Evolutionary conservation across 345 rosid species (phyloP), one percentile per base, ranked within the genome.

Genomic region (Barbarea vulgaris): DNA sequence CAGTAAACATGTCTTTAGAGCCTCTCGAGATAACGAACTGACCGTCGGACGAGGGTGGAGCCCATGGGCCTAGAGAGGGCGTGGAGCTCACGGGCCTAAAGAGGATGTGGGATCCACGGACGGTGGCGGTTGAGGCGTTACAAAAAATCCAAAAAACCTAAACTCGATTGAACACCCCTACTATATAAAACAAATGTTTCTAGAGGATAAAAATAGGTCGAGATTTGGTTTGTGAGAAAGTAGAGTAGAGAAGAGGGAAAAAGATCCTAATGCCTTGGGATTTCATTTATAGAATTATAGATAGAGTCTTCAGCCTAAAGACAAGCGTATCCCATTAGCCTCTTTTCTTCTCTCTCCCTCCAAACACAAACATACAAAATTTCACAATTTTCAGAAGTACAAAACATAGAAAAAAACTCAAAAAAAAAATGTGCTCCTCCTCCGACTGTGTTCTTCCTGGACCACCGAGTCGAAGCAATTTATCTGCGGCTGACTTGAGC

Each of bases 401-500:
- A 28, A 41, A 28, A 10, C 7, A 21, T 63, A 1, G n/a, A 25
- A 53, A 53, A 15, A 30, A 64, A 10, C 3, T 28, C 30, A 28
- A 28, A 28, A 2, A 25, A 53, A 64, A 15, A 30, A 73, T 73
- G 44, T 44, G 74, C 15, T 68, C 79, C 21, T 57, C 83, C 18
- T 87, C 84, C 77, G 83, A 87, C 69, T 73, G 77, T 67, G 86
- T 86, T 84, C 91, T 93, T 14, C 95, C 95, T 0, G 98, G 98
- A 34, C 98, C 96, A 3, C 90, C 96, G 3, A 83, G 83, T 66
- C 90, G 94, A 67, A 88, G 79, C 85, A 93, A 90, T 83, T 89
- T 85, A 77, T 90, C 88, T 61, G 83, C 98, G 19, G 82, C 87
- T 33, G 98, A 90, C 72, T 75, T 90, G 21, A 87, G 87, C 44